A percentile compares a stretch with the other conserved stretches of the same genome.
phyloP scores from a whole-genome alignment of 805 yeast species.

The Saturnispora serradocipensis region DNA sequence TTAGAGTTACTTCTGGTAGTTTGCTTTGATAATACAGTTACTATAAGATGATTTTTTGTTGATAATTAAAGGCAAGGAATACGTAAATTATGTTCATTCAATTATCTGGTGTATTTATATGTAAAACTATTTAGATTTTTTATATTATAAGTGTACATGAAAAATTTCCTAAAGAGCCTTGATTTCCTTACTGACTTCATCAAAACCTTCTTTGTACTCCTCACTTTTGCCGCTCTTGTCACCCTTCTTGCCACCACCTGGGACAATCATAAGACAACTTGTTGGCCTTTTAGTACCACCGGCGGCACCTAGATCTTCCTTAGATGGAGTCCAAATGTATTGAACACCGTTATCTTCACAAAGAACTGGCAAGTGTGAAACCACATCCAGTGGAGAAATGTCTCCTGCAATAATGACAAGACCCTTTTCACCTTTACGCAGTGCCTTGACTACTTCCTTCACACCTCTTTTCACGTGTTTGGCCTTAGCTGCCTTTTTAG shows the following conservation, averaged over 20 bases:
- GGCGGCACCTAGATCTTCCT: conserved; percentile 97
- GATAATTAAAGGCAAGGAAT: no score
- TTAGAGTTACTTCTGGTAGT: not conserved
- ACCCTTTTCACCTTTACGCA: conserved; percentile 97
- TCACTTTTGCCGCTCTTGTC: conserved; percentile 61
- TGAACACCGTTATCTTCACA: conserved; percentile 94
- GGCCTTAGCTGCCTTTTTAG: conserved; percentile 95
- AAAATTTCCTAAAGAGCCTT: conserved; percentile 28
- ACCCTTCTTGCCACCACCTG: conserved; percentile 76
- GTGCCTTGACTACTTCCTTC: conserved; percentile 95
- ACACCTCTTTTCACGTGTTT: conserved; percentile 98
- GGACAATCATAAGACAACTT: conserved; percentile 93
- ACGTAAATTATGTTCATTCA: not conserved
- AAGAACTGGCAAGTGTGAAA: conserved; percentile 93
- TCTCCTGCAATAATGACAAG: conserved; percentile 95
- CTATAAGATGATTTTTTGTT: not conserved
- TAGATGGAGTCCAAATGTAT: conserved; percentile 88
- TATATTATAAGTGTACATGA: not conserved
- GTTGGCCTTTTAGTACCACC: conserved; percentile 99
- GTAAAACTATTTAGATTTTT: not conserved
- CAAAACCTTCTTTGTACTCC: conserved; percentile 87
- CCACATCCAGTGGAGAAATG: conserved; percentile 94
- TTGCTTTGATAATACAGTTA: not conserved
- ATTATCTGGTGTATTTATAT: conserved; percentile 1
- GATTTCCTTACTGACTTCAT: conserved; percentile 91